These are phyloP conservation scores for Tylopilus orsonianus DNA, from an alignment of 1,284 basidiomycete genomes.

Conservation along the genomic window DNA sequence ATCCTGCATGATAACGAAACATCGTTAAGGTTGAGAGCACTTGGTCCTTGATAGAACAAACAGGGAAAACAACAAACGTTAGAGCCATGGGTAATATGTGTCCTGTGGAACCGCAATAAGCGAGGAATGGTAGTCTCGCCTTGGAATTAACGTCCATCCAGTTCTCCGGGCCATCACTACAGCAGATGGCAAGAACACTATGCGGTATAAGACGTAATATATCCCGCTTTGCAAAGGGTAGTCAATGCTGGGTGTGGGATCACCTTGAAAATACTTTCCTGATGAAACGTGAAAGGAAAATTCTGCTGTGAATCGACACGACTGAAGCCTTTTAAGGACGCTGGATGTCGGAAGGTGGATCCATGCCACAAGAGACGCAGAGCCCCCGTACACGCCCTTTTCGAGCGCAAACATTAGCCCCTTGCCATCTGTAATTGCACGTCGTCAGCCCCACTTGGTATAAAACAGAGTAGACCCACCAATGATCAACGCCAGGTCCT, in stretches of 20 bases:
- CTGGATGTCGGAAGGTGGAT: too few relatives aligned
- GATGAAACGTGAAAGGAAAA: neutral
- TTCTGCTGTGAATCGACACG: too few relatives aligned
- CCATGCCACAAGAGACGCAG: too few relatives aligned
- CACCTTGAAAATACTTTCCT: neutral
- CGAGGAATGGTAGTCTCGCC: neutral
- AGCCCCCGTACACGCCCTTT: constrained; percentile 88
- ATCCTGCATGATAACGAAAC: constrained; percentile 17
- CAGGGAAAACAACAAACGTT: neutral
- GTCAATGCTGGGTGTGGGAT: neutral
- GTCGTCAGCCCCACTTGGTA: neutral
- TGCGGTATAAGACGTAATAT: neutral
- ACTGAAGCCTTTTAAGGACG: too few relatives aligned
- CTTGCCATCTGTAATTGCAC: constrained; percentile 77
- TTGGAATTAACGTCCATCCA: neutral
- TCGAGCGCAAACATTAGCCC: constrained; percentile 91
- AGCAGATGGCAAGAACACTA: constrained; percentile 1
- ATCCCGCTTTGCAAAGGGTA: neutral
- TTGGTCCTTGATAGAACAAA: neutral
- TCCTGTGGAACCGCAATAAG: constrained; percentile 8
- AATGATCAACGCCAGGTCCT: constrained; percentile 94
- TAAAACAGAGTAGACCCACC: constrained; percentile 48
- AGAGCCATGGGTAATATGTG: constrained; percentile 13
- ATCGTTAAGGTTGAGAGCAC: constrained; percentile 2
- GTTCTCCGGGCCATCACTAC: constrained; percentile 4